Evolutionary conservation across 2,329 filamentous ascomycete species (phyloP), one percentile per base, ranked within the genome.

Genomic region (Fusarium palustre): DNA sequence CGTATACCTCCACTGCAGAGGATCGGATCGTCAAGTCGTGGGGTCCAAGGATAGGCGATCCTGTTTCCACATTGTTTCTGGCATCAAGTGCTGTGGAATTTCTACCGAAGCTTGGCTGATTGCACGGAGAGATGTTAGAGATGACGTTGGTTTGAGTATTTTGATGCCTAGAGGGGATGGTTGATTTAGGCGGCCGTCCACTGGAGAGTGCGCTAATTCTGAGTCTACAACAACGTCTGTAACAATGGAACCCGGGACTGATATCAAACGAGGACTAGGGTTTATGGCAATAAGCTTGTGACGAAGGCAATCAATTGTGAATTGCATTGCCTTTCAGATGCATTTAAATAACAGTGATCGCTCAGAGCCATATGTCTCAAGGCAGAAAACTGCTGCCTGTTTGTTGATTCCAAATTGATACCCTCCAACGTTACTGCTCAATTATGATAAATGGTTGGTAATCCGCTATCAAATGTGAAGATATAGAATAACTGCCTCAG

Each of bases 11-110:
- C 59, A 63, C 59, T 48, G 59, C 33, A 64, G 66, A 62, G 42
- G 52, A 58, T 70, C 68, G 69, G 55, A 58, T 70, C 68, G 69
- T 76, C 73, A 76, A 67, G 72, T 71, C 66, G 72, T 69, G 69
- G 74, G 68, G 68, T 74, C 59, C 58, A 69, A 69, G 55, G 68
- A 68, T 57, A 73, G 71, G 61, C 64, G 69, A 64, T 57, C 70
- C 68, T 71, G 74, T 72, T 69, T 72, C 74, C 69, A 73, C 76
- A 78, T 78, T 61, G 64, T 76, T 64, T 70, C 75, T 69, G 64
- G 64, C 68, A 63, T 63, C 55, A 68, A 70, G 64, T 57, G 34
- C 39, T 45, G 42, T 56, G 43, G 30, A 55, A 56, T 43, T 46
- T 54, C 46, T 28, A 30, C 24, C 12, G 34, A 61, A 55, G 56